A percentile compares a stretch with the other conserved stretches of the same genome.
Evolutionary conservation across 2,329 filamentous ascomycete genomes (phyloP).

Genomic region (Xylaria sp.): DNA sequence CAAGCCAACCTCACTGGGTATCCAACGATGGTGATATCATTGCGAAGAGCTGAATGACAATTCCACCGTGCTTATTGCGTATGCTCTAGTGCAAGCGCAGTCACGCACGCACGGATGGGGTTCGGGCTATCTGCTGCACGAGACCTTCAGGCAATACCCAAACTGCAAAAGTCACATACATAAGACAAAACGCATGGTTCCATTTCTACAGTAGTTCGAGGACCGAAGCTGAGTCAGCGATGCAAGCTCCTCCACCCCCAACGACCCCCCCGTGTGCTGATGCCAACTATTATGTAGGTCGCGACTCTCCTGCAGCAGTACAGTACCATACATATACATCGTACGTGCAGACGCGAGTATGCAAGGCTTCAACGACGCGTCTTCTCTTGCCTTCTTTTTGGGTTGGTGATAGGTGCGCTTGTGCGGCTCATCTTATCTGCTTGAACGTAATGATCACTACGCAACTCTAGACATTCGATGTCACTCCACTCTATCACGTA

Average conservation of each 20-base stretch:
- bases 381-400: neutral
- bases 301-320: neutral
- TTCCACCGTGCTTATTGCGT: constrained; percentile 14
- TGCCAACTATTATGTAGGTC: neutral
- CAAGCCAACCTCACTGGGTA: constrained; percentile 2
- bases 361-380: constrained; percentile 14
- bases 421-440: constrained; percentile 23
- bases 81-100: neutral
- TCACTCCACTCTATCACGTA: constrained; percentile 22
- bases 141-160: constrained; percentile 1
- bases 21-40: constrained; percentile 6
- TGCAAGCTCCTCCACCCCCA: neutral
- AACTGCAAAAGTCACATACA: neutral
- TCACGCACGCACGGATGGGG: constrained; percentile 28
- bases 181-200: neutral
- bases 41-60: constrained; percentile 24
- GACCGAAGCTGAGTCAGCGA: constrained; percentile 27
- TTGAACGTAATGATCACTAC: constrained; percentile 12
- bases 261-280: neutral
- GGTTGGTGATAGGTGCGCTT: constrained; percentile 9
- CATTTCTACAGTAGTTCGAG: neutral
- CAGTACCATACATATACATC: constrained; percentile 7
- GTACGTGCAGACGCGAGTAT: constrained; percentile 21
- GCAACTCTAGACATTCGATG: constrained; percentile 12
- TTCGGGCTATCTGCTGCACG: constrained; percentile 13